Evolutionary conservation across 805 yeast species (phyloP).

Genomic region (Ogataea dorogensis): DNA sequence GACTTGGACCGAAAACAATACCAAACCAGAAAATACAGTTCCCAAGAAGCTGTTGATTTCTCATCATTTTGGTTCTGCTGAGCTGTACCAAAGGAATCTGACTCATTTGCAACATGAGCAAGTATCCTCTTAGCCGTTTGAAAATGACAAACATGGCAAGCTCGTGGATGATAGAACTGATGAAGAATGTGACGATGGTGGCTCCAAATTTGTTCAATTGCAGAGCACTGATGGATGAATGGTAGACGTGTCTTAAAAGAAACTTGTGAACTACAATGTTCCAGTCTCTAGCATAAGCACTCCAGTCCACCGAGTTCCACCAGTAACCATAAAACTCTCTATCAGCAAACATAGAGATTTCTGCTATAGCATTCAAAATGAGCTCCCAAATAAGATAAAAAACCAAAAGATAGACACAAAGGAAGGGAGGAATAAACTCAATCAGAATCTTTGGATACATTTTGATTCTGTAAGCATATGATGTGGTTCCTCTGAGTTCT

Average conservation of each 20-base stretch:
- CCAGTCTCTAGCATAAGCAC: constrained; percentile 91
- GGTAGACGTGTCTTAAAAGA: constrained; percentile 89
- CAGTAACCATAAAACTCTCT: constrained; percentile 93
- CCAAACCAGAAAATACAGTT: constrained; percentile 90
- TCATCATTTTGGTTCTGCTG: constrained; percentile 58
- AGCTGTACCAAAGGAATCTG: constrained; percentile 79
- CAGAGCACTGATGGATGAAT: constrained; percentile 77
- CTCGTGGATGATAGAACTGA: constrained; percentile 87
- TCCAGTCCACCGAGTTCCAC: constrained; percentile 97
- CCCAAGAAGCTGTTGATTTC: constrained; percentile 59
- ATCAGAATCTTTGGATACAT: constrained; percentile 58
- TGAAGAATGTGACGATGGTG: constrained; percentile 69
- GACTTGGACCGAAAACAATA: constrained; percentile 82
- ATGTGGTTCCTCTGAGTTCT: constrained; percentile 44
- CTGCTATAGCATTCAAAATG: constrained; percentile 86
- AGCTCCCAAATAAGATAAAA: constrained; percentile 96
- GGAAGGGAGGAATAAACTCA: constrained; percentile 79
- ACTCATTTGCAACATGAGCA: constrained; percentile 77
- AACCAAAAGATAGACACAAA: constrained; percentile 68
- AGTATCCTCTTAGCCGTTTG: constrained; percentile 73
- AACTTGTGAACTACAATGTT: constrained; percentile 91
- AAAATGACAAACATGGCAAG: constrained; percentile 89
- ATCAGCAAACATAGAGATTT: constrained; percentile 81
- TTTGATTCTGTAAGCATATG: constrained; percentile 43
- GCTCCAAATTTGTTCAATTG: constrained; percentile 66